Base-by-base conservation (phyloP, 495 filamentous ascomycete species). In the Niebla homalea region DNA sequence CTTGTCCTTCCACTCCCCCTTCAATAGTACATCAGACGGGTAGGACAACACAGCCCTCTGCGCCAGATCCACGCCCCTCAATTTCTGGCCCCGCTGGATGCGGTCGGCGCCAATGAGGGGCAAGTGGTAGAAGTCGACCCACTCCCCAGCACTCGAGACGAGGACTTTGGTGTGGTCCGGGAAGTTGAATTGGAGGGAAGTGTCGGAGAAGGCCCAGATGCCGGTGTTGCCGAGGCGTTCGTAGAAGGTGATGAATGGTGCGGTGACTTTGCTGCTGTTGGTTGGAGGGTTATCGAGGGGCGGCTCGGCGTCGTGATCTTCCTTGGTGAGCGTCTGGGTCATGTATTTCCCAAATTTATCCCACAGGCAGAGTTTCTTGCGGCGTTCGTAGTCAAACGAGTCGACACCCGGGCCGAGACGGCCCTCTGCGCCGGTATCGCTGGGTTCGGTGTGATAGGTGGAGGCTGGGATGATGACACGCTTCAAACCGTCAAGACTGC, bases 311-410 rank as follows among this genome's bases (percentile, higher is more conserved):
- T 18, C 52, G 2, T 36, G 25, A 16, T 36, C 26, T 48, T 75
- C 64, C 63, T 75, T 60, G 49, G 75, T 62, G 54, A 81, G 57
- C 43, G 72, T 65, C 60, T 78, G 63, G 52, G 81, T 81, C 92
- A 98, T 97, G 63, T 97, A 98, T 61, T 87, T 87, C 48, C 85
- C 88, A 57, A 96, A 95, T 60, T 90, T 89, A 59, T 85, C 84
- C 74, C 90, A 94, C 37, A 95, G 69, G 36, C 83, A 78, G 48
- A 92, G 74, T 38, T 83, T 76, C 61, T 78, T 81, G 55, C 81
- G 72, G 66, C 84, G 86, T 52, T 79, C 78, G 21, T 75, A 75
- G 57, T 83, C 87, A 58, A 67, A 78, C n/a, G 73, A 67, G 49
- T 80, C 72, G 25, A 64, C 57, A 56, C 79, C 70, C 39, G 70